phyloP scores from a whole-genome alignment of 495 filamentous ascomycete genomes.

The Penicillium samsonianum region DNA sequence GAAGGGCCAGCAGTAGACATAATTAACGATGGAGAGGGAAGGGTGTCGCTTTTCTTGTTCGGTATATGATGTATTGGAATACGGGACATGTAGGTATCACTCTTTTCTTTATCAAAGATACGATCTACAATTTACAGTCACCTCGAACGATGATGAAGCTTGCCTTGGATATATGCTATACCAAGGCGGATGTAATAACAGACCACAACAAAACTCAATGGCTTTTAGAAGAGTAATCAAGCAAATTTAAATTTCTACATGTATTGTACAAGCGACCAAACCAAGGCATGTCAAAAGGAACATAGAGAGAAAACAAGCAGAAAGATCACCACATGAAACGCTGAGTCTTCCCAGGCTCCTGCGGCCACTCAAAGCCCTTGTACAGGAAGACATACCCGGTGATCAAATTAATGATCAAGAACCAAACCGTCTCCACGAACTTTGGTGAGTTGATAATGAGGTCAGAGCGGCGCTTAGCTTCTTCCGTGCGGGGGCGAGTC shows the following conservation, averaged over 20 bases:
- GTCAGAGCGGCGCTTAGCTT: conserved; percentile 31
- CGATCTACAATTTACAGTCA: no score
- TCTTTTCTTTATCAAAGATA: background rate
- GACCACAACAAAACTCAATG: background rate
- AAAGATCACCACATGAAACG: conserved; percentile 84
- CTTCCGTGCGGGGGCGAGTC: conserved; percentile 22
- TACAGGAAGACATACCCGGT: conserved; percentile 83
- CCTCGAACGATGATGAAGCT: background rate
- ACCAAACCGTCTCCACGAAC: conserved; percentile 77
- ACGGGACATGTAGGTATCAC: background rate
- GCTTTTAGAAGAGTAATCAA: background rate
- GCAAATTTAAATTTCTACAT: background rate
- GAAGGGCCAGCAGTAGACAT: conserved; percentile 6
- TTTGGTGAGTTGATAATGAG: conserved; percentile 45
- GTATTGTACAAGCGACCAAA: background rate
- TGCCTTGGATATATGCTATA: background rate
- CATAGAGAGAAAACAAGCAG: background rate
- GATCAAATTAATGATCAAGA: conserved; percentile 65
- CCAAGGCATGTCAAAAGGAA: background rate
- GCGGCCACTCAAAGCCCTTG: conserved; percentile 76
- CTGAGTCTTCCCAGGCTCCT: conserved; percentile 78
- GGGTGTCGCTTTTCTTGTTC: background rate
- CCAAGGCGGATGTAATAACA: background rate
- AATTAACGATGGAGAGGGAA: background rate
- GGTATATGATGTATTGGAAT: background rate